Evolutionary conservation across 2,329 filamentous ascomycete species (phyloP), one percentile per base, ranked within the genome.

Genomic region (Dactylellina leptospora): DNA sequence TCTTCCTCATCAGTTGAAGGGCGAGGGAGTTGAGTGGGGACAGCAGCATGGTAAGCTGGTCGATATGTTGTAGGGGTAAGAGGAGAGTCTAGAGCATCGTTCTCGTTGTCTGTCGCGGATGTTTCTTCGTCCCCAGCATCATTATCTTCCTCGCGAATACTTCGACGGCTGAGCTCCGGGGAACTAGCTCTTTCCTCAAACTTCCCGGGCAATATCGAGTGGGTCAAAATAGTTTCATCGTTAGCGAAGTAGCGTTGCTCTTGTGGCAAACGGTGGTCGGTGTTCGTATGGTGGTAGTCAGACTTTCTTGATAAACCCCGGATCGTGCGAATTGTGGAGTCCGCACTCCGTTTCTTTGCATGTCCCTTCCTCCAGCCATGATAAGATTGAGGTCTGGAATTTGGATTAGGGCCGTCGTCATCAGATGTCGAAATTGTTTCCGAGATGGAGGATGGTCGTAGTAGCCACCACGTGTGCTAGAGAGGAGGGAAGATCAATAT

Each of bases 81-180:
- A 36, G 68, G 68, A 10, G 68, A 72, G 25, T 72, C 68, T n/a
- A 72, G n/a, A n/a, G 38, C 22, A 28, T 72, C 68, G 28, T 72
- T 59, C 3, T 72, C 68, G 18, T 72, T 72, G 28, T 74, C 72
- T 25, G 75, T 72, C 28, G 75, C 76, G 61, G 72, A 59, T 5
- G 55, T 74, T 50, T 69, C 54, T 50, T 74, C 60, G 47, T 69
- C 60, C 5, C 59, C 73, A 30, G 54, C 58, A 22, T 69, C 73
- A 27, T 74, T 58, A 38, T 72, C 64, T 42, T 74, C 64, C 42
- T 68, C 61, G 13, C 68, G 40, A 5, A 51, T 48, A 20, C 64
- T 53, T n/a, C 71, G 55, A 28, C 62, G 45, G 23, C 71, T 70
- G 2, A 69, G 22, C 38, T 72, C 68, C 5, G 68, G 68, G 16